Percentiles rank a stretch among this genome's conserved stretches.
Conservation (phyloP, 2,329 filamentous ascomycete genomes). For the Trichoderma polysporum region DNA sequence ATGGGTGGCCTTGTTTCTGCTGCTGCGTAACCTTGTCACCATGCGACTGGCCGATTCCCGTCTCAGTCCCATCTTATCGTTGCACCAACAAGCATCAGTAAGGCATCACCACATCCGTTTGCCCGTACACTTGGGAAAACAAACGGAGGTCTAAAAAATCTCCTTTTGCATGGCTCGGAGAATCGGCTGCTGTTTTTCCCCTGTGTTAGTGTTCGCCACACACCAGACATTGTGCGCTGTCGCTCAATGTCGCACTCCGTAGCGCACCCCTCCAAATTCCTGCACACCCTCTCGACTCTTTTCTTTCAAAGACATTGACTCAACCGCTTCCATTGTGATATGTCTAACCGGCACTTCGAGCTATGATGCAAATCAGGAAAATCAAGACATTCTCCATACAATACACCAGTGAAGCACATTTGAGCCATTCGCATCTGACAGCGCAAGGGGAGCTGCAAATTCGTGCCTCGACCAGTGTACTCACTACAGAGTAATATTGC, state of each 20-base stretch:
- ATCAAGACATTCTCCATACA: background rate
- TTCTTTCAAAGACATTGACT: background rate
- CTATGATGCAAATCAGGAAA: background rate
- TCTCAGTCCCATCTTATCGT: background rate
- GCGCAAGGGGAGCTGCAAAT: background rate
- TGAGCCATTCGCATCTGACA: background rate
- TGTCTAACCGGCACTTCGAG: background rate
- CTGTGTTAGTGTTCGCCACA: background rate
- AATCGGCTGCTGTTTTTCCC: background rate
- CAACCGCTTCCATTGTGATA: background rate
- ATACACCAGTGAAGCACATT: background rate
- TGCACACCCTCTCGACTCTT: background rate
- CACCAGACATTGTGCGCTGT: background rate
- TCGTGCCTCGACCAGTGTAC: background rate
- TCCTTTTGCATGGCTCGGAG: background rate
- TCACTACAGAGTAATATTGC: background rate
- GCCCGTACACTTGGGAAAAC: background rate
- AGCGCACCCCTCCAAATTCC: background rate
- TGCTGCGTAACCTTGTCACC: conserved; percentile 6
- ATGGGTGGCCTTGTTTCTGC: background rate
- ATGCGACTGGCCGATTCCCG: conserved; percentile 15
- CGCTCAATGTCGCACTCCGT: background rate
- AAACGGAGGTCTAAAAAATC: background rate
- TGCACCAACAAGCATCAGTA: background rate
- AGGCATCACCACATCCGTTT: conserved; percentile 10